These are phyloP conservation scores for Xylaria curta DNA, from an alignment of 495 filamentous ascomycete species.

Conservation along the genomic window DNA sequence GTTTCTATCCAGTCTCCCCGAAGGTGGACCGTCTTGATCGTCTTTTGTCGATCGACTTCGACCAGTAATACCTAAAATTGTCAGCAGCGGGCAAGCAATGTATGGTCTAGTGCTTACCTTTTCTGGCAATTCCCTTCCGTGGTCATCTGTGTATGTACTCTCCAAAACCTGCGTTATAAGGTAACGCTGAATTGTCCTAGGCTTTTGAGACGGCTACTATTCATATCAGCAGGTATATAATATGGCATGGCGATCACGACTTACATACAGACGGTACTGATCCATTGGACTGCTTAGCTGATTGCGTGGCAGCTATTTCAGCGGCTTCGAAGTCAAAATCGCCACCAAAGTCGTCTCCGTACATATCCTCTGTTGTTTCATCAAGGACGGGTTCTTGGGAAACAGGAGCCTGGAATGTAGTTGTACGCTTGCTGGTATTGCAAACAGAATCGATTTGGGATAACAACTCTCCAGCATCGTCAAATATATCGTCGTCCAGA, in stretches of 20 bases:
- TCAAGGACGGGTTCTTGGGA: conserved; percentile 17
- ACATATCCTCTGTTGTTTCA: conserved; percentile 44
- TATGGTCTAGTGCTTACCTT: conserved; percentile 61
- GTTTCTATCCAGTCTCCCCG: conserved; percentile 86
- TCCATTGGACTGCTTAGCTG: conserved; percentile 29
- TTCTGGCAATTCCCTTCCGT: conserved; percentile 67
- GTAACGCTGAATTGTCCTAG: conserved; percentile 81
- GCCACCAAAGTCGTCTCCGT: conserved; percentile 69
- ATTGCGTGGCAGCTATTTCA: conserved; percentile 64
- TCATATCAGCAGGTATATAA: conserved; percentile 51
- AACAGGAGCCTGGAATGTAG: conserved; percentile 10
- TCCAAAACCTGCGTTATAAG: conserved; percentile 74
- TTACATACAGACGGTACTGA: conserved; percentile 58
- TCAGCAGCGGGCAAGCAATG: conserved; percentile 28
- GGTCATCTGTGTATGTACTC: conserved; percentile 65
- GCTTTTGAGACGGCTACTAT: conserved; percentile 59
- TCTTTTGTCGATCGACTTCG: conserved; percentile 71
- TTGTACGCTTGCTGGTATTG: conserved; percentile 16
- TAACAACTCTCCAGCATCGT: conserved; percentile 63
- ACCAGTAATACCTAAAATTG: conserved; percentile 71
- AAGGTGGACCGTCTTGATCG: conserved; percentile 71
- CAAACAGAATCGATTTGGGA: conserved; percentile 53
- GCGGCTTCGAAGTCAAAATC: conserved; percentile 72
- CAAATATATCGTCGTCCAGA: conserved; percentile 66
- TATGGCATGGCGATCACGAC: conserved; percentile 34